Percentiles rank a stretch among this genome's conserved stretches.
These are phyloP conservation scores for Cladophialophora carrionii DNA, from an alignment of 2,329 filamentous ascomycete species.

Conservation along the genomic window DNA sequence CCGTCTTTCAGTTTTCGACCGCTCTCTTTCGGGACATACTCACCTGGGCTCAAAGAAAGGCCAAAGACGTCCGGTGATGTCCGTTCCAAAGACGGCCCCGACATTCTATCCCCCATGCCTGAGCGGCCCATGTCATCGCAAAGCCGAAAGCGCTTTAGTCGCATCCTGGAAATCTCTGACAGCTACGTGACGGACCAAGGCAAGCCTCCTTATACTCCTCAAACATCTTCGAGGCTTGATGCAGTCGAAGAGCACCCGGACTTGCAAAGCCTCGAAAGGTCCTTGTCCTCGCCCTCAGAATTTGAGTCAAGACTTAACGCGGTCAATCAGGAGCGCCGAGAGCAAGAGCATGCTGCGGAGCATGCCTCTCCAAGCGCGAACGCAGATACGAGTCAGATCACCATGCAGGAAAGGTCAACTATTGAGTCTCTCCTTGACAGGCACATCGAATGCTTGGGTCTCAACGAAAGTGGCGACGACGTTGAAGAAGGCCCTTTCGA, in stretches of 20 bases:
- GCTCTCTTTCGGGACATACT: slow-evolving; percentile 27
- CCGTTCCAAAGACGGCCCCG: slow-evolving; percentile 22
- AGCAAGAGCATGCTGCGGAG: background rate
- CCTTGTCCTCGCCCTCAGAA: background rate
- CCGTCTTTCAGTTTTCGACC: slow-evolving; percentile 35
- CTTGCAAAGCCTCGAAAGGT: slow-evolving; percentile 12
- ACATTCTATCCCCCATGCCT: slow-evolving; percentile 41
- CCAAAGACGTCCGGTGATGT: slow-evolving; percentile 36
- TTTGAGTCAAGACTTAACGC: slow-evolving; percentile 2
- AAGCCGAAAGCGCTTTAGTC: slow-evolving; percentile 40
- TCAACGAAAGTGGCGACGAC: slow-evolving; percentile 21
- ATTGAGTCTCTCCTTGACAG: slow-evolving; percentile 39
- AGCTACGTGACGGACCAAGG: slow-evolving; percentile 17
- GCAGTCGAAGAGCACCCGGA: slow-evolving; percentile 30
- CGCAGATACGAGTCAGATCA: slow-evolving; percentile 19
- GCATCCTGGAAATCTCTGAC: slow-evolving; percentile 40
- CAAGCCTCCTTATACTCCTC: slow-evolving; percentile 14
- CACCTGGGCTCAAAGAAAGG: slow-evolving; percentile 19
- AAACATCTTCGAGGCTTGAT: slow-evolving; percentile 28
- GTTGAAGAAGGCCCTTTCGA: background rate
- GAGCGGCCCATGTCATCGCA: slow-evolving; percentile 41
- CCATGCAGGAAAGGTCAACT: slow-evolving; percentile 37
- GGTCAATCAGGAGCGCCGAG: slow-evolving; percentile 2
- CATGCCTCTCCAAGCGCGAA: slow-evolving; percentile 6
- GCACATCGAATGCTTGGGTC: slow-evolving; percentile 39